Evolutionary conservation across 306 rosid species (phyloP), one percentile per base, ranked within the genome.

Genomic region (Acacia acuminata): DNA sequence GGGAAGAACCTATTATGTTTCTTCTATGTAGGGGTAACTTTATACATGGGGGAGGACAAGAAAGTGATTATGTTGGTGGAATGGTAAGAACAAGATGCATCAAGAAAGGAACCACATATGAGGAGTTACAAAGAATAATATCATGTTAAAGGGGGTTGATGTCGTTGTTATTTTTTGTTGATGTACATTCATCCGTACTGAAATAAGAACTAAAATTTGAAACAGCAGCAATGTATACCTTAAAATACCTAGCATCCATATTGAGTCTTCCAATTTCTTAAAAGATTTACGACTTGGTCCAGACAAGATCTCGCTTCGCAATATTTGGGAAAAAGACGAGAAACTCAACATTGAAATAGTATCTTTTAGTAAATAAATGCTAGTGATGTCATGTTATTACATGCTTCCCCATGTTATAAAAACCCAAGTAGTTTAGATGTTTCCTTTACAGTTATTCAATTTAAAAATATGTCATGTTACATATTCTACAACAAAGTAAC

Each of bases 261-360:
- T 87, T 92, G 79, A 96, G 96, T 89, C 98, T 89, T 84, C 99
- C 99, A 94, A 94, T 96, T 51, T 96, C 98, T 90, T 98, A 96
- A 71, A 82, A 91, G 85, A 88, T 88, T 88, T 64, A 96, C 93
- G 27, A 94, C 98, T 76, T 87, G 85, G 81, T 90, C 88, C 82
- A 95, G 84, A 93, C 98, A 90, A 83, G 94, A 80, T 67, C 90
- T 89, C 81, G 99, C 85, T 86, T 94, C 99, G 90, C 79, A 82
- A 63, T 53, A 32, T 32, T 66, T 16, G 50, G 51, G 65, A 48
- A 10, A 42, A 51, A 74, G 16, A 64, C 11, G 20, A 22, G 10
- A 4, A 79, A 76, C 75, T 78, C 24, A 68, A 53, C 42, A 42
- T 61, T 19, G 51, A 34, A 42, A 64, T 68, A 61, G 30, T 20